Evolutionary conservation across 352 stramenopile species (phyloP).

Genomic region (Stephanocyclus meneghinianus): DNA sequence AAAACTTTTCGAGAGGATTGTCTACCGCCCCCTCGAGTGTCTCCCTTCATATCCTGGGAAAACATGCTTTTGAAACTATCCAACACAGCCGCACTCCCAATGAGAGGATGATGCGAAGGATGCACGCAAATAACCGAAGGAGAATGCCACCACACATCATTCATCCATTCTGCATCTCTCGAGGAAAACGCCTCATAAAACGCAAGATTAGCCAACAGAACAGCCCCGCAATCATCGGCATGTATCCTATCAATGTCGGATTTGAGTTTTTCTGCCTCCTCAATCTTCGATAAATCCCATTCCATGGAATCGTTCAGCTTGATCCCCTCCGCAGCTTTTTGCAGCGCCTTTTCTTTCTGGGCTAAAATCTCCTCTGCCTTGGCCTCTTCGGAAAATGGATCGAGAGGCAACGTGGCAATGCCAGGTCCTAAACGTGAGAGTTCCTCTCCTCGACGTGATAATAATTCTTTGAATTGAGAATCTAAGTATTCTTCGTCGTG

Average conservation of each 20-base stretch:
- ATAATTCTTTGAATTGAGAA: conserved; percentile 41
- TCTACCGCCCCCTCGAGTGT: conserved; percentile 15
- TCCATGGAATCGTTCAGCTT: conserved; percentile 11
- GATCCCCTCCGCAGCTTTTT: conserved; percentile 32
- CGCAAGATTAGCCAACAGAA: conserved; percentile 72
- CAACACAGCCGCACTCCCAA: conserved; percentile 59
- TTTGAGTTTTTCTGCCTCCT: conserved; percentile 49
- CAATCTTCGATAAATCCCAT: conserved; percentile 43
- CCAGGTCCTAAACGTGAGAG: conserved; percentile 38
- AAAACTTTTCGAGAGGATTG: conserved; percentile 21
- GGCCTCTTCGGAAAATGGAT: conserved; percentile 40
- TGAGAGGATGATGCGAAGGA: conserved; percentile 67
- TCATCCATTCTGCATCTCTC: conserved; percentile 68
- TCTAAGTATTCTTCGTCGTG: conserved; percentile 43
- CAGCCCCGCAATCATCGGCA: conserved; percentile 74
- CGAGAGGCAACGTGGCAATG: conserved; percentile 40
- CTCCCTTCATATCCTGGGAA: conserved; percentile 62
- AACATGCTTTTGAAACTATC: conserved; percentile 77
- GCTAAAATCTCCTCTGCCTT: conserved; percentile 30
- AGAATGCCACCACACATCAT: conserved; percentile 71
- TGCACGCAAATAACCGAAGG: conserved; percentile 73
- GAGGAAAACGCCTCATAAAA: conserved; percentile 80
- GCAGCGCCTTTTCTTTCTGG: conserved; percentile 34
- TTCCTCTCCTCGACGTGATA: conserved; percentile 38
- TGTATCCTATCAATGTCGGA: conserved; percentile 72